Percentiles rank a stretch among this genome's conserved stretches.
phyloP scores from a whole-genome alignment of 441 rosid species.

The Jatropha multifida region DNA sequence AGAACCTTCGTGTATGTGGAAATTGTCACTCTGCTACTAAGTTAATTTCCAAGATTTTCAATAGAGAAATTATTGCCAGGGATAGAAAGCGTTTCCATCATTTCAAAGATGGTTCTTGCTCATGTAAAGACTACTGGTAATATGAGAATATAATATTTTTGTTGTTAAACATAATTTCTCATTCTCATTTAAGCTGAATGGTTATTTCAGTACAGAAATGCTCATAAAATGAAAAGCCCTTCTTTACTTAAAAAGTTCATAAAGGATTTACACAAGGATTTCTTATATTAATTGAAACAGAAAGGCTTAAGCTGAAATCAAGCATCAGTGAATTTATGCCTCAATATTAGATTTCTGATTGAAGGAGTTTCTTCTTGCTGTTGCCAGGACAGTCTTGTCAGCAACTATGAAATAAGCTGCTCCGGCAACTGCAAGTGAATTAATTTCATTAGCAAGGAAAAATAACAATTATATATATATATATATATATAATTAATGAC shows the following conservation, averaged over 20 bases:
- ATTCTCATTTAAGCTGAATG: not conserved
- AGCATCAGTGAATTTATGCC: conserved; percentile 6
- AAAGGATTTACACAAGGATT: conserved; percentile 20
- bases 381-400: conserved; percentile 76
- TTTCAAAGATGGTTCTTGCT: conserved; percentile 71
- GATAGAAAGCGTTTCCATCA: conserved; percentile 79
- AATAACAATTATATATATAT: no score
- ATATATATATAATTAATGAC: not conserved
- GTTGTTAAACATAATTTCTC: not conserved
- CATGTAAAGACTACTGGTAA: conserved; percentile 61
- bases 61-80: conserved; percentile 69
- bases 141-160: not conserved
- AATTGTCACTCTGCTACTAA: conserved; percentile 79
- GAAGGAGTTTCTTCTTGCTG: conserved; percentile 65
- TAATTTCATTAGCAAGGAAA: not conserved
- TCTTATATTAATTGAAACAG: not conserved
- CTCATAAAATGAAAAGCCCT: conserved; percentile 10
- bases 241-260: conserved; percentile 23
- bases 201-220: not conserved
- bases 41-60: conserved; percentile 67
- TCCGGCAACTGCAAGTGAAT: conserved; percentile 52
- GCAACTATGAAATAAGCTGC: conserved; percentile 80
- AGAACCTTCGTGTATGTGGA: conserved; percentile 79
- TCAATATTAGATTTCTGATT: conserved; percentile 28
- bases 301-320: not conserved